phyloP scores from a whole-genome alignment of 257 asterid genomes.

The Ligustrum vulgare region DNA sequence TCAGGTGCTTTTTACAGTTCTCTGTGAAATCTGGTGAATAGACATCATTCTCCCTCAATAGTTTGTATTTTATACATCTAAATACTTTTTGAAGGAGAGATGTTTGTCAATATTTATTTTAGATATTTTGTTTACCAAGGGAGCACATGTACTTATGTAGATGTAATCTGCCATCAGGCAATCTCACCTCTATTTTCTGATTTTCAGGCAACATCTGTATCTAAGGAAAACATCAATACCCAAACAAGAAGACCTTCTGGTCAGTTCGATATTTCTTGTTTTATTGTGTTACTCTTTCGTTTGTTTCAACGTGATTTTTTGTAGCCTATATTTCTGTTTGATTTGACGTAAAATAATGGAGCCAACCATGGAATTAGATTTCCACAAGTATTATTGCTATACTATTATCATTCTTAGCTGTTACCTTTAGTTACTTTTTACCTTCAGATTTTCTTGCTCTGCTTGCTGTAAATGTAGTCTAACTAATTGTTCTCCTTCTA shows the following conservation, averaged over 20 bases:
- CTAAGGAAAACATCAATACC: constrained; percentile 40
- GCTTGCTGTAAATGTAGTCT: not conserved
- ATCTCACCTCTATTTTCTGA: constrained; percentile 16
- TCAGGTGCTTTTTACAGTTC: not conserved
- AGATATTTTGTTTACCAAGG: constrained; percentile 10
- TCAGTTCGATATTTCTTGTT: constrained; percentile 30
- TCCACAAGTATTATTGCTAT: not conserved
- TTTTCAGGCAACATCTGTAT: constrained; percentile 57
- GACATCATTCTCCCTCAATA: not conserved
- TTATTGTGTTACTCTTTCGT: constrained; percentile 2
- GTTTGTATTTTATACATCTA: not conserved
- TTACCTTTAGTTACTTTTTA: not conserved
- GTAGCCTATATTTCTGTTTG: not conserved
- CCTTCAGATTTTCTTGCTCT: not conserved
- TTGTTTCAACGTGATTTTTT: not conserved
- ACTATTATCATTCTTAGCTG: not conserved
- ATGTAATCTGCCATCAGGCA: constrained; percentile 3
- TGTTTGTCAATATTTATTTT: not conserved
- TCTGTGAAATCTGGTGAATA: not conserved
- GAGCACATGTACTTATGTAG: not conserved
- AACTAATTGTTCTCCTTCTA: constrained; percentile 26
- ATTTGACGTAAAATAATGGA: not conserved
- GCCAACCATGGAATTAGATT: not conserved
- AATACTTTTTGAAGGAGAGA: not conserved
- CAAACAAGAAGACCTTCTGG: constrained; percentile 66